These are phyloP conservation scores for Cyberlindnera amylophila DNA, from an alignment of 805 yeast species.

Conservation along the genomic window DNA sequence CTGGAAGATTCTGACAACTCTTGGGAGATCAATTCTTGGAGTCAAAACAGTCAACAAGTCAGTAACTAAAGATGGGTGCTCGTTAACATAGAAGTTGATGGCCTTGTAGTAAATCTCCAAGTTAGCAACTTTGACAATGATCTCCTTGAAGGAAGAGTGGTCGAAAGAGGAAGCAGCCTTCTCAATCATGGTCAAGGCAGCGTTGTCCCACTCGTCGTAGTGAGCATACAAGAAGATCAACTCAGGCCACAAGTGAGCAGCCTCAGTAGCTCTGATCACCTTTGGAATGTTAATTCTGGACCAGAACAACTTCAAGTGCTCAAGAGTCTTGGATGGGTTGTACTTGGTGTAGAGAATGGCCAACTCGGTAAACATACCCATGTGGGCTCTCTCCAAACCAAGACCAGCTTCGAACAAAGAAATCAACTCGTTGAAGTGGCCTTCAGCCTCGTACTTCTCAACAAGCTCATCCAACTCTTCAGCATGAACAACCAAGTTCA, in stretches of 20 bases:
- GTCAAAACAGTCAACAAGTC: conserved; percentile 81
- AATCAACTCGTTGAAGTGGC: conserved; percentile 88
- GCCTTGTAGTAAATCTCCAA: conserved; percentile 97
- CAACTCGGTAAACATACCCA: conserved; percentile 99
- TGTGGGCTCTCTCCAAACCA: conserved; percentile 96
- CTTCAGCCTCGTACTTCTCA: conserved; percentile 78
- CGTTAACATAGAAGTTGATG: conserved; percentile 86
- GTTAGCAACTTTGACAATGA: conserved; percentile 90
- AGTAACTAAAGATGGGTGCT: conserved; percentile 86
- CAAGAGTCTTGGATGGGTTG: conserved; percentile 86
- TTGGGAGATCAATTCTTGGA: conserved; percentile 88
- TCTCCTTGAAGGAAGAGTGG: conserved; percentile 90
- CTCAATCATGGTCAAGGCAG: conserved; percentile 94
- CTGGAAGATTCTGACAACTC: conserved; percentile 91
- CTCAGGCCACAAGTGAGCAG: conserved; percentile 94
- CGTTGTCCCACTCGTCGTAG: conserved; percentile 99
- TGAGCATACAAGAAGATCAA: conserved; percentile 94
- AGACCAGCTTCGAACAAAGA: conserved; percentile 93
- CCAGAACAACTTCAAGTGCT: conserved; percentile 96
- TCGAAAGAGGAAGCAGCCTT: conserved; percentile 90
- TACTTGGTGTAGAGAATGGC: conserved; percentile 89
- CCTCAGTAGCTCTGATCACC: conserved; percentile 90
- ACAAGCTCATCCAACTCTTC: conserved; percentile 93
- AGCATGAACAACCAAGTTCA: conserved; percentile 94
- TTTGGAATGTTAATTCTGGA: conserved; percentile 97